These are phyloP conservation scores for Sanghuangporus baumii DNA, from an alignment of 1,284 basidiomycete genomes.

Conservation along the genomic window DNA sequence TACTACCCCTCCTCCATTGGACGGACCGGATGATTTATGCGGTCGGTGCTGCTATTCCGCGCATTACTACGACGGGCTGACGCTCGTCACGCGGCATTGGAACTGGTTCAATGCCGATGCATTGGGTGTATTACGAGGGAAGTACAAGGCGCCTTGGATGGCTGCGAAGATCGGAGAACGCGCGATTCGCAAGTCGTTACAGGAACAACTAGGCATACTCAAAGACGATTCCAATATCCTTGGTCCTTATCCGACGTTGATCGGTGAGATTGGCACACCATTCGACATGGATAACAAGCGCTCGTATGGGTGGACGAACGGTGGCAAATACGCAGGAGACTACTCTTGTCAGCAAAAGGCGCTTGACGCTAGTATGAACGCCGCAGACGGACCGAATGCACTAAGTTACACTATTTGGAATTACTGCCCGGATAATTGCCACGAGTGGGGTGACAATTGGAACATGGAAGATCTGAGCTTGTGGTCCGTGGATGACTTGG, in stretches of 20 bases:
- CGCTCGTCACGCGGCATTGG: slow-evolving; percentile 82
- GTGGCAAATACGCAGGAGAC: slow-evolving; percentile 73
- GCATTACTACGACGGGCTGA: slow-evolving; percentile 95
- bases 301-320: slow-evolving; percentile 79
- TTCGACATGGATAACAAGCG: slow-evolving; percentile 86
- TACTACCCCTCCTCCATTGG: slow-evolving; percentile 65
- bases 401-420: slow-evolving; percentile 91
- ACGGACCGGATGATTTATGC: slow-evolving; percentile 49
- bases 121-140: slow-evolving; percentile 82
- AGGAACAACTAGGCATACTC: slow-evolving; percentile 80
- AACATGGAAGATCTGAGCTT: slow-evolving; percentile 93
- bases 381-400: slow-evolving; percentile 77
- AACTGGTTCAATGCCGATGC: slow-evolving; percentile 98
- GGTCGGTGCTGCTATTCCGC: slow-evolving; percentile 76
- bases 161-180: slow-evolving; percentile 75
- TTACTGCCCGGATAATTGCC: slow-evolving; percentile 75
- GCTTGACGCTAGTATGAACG: slow-evolving; percentile 89
- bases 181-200: slow-evolving; percentile 79
- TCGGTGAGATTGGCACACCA: slow-evolving; percentile 95
- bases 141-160: slow-evolving; percentile 68
- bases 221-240: slow-evolving; percentile 67
- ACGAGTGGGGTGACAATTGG: slow-evolving; percentile 94
- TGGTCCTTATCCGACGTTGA: slow-evolving; percentile 82
- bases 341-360: slow-evolving; percentile 80
- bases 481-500: slow-evolving; percentile 79